phyloP scores from a whole-genome alignment of 2,329 filamentous ascomycete species.

The Drechslerella dactyloides region DNA sequence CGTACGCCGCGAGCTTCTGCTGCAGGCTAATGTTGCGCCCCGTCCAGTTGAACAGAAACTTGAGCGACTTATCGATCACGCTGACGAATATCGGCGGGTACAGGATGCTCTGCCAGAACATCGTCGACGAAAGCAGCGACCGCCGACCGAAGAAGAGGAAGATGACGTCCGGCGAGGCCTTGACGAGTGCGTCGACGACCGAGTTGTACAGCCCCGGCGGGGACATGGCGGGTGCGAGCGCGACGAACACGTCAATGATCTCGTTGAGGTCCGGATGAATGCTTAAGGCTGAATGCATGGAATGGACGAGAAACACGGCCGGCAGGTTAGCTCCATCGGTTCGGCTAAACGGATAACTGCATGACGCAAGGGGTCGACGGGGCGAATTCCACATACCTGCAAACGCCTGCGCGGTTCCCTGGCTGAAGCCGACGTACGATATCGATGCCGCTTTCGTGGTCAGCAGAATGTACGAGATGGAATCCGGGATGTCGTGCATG shows the following conservation, averaged over 20 bases:
- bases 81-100: constrained; percentile 89
- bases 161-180: constrained; percentile 87
- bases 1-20: constrained; percentile 94
- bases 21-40: constrained; percentile 80
- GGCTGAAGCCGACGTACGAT: constrained; percentile 96
- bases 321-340: no score
- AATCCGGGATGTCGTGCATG: constrained; percentile 95
- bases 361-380: constrained; percentile 1
- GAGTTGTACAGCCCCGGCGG: constrained; percentile 88
- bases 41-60: constrained; percentile 88
- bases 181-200: constrained; percentile 89
- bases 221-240: constrained; percentile 93
- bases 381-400: constrained; percentile 63
- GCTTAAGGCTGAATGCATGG: constrained; percentile 67
- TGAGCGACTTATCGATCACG: constrained; percentile 79
- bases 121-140: constrained; percentile 88
- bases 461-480: constrained; percentile 86
- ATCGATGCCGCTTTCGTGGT: constrained; percentile 82
- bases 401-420: constrained; percentile 96
- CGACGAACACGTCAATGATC: constrained; percentile 94
- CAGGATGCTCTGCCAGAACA: constrained; percentile 95
- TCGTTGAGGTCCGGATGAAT: constrained; percentile 91
- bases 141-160: constrained; percentile 91
- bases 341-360: constrained; percentile 2
- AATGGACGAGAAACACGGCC: not conserved